phyloP scores from a whole-genome alignment of 352 stramenopile species.

The Phytopythium oedochilum region DNA sequence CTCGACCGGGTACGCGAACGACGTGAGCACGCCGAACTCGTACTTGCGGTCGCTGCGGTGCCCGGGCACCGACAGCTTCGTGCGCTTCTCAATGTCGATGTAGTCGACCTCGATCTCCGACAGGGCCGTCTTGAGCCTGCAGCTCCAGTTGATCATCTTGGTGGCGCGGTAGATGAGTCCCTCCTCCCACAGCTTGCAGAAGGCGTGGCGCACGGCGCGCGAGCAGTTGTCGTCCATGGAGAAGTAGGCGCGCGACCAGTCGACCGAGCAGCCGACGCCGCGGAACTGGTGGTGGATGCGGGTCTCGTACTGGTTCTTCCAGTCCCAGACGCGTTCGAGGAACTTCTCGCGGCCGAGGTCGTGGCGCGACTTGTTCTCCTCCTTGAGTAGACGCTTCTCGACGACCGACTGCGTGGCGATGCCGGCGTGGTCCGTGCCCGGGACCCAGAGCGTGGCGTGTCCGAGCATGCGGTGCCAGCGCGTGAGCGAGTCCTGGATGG shows the following conservation, averaged over 20 bases:
- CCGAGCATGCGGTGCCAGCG: conserved; percentile 98
- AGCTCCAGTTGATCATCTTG: conserved; percentile 99
- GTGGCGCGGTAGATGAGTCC: conserved; percentile 98
- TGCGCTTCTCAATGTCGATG: conserved; percentile 97
- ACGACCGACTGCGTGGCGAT: conserved; percentile 97
- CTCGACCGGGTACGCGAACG: conserved; percentile 97
- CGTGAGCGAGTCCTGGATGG: conserved; percentile 96
- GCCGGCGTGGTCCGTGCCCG: conserved; percentile 97
- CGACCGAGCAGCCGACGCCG: conserved; percentile 93
- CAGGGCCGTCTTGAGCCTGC: conserved; percentile 95
- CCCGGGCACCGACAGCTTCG: conserved; percentile 94
- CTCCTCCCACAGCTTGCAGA: conserved; percentile 90
- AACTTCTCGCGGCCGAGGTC: conserved; percentile 93
- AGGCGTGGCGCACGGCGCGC: conserved; percentile 96
- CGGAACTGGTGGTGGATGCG: conserved; percentile 87
- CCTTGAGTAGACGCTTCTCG: conserved; percentile 85
- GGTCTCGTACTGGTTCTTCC: conserved; percentile 93
- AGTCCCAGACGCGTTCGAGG: conserved; percentile 94
- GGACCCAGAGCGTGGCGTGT: conserved; percentile 96
- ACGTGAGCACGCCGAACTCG: conserved; percentile 98
- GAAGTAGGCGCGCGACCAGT: conserved; percentile 98
- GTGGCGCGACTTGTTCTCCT: conserved; percentile 77
- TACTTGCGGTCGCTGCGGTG: conserved; percentile 96
- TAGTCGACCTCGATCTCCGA: conserved; percentile 99
- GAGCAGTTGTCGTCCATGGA: conserved; percentile 99